Evolutionary conservation across 2,329 filamentous ascomycete genomes (phyloP).

Genomic region (Pseudopyrenochaeta lycopersici): DNA sequence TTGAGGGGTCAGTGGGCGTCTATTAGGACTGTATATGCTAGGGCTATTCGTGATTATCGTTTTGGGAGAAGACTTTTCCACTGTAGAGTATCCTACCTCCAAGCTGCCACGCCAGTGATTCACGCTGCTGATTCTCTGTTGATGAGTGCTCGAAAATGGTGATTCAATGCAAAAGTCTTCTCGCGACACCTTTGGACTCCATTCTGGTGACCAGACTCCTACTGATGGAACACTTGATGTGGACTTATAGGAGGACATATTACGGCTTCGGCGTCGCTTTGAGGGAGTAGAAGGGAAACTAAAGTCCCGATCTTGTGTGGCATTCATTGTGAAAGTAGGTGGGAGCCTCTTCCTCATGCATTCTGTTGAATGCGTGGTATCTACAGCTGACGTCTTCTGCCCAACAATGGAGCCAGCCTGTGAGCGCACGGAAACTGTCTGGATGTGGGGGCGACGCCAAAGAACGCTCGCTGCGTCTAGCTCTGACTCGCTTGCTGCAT

Average conservation of each 20-base stretch:
- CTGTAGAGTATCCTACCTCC: not conserved
- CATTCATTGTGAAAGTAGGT: not conserved
- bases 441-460: not conserved
- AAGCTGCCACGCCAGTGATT: not conserved
- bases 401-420: not conserved
- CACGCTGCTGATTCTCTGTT: not conserved
- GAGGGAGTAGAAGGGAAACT: not conserved
- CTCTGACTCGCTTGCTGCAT: not conserved
- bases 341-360: not conserved
- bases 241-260: not conserved
- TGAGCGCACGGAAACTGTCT: not conserved
- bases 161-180: not conserved
- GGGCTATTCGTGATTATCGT: not conserved
- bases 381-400: not conserved
- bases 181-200: not conserved
- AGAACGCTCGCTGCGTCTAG: not conserved
- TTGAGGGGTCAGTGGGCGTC: not conserved
- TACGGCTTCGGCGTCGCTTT: not conserved
- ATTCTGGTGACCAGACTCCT: not conserved
- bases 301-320: not conserved
- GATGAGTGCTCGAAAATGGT: not conserved
- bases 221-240: not conserved
- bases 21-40: not conserved
- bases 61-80: not conserved
- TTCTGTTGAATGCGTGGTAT: not conserved